Conservation (phyloP, 1,284 basidiomycete species). For the Schizopora paradoxa region DNA sequence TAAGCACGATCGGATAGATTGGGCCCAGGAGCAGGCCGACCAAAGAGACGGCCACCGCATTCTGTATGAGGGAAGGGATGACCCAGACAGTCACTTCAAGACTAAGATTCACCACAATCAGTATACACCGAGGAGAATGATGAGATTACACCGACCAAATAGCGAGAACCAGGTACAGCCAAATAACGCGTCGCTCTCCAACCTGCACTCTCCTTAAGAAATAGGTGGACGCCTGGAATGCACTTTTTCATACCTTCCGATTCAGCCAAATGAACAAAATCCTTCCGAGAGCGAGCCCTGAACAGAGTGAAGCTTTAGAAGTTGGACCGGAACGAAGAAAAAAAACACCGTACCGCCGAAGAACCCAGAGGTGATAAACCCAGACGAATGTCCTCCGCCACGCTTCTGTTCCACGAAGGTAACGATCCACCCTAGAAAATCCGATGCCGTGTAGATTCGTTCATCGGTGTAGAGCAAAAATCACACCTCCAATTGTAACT, state of each 20-base stretch:
- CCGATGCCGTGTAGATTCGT: too few species aligned
- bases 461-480: not conserved
- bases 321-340: not conserved
- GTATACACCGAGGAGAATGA: slow-evolving; percentile 4
- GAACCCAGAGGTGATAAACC: slow-evolving; percentile 51
- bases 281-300: slow-evolving; percentile 28
- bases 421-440: slow-evolving; percentile 50
- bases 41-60: slow-evolving; percentile 34
- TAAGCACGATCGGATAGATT: slow-evolving; percentile 66
- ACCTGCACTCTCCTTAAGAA: slow-evolving; percentile 35
- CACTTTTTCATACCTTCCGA: slow-evolving; percentile 36
- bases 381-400: slow-evolving; percentile 41
- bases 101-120: slow-evolving; percentile 6
- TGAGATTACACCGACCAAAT: slow-evolving; percentile 39
- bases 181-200: slow-evolving; percentile 49
- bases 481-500: slow-evolving; percentile 49
- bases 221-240: not conserved
- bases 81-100: slow-evolving; percentile 37
- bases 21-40: slow-evolving; percentile 45
- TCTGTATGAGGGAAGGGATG: slow-evolving; percentile 28
- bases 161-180: slow-evolving; percentile 44
- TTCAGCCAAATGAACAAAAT: slow-evolving; percentile 51
- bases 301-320: not conserved
- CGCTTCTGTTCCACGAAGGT: slow-evolving; percentile 49
- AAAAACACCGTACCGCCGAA: slow-evolving; percentile 35